Conservation (phyloP, 2,329 filamentous ascomycete genomes). For the Alternaria infectoria region DNA sequence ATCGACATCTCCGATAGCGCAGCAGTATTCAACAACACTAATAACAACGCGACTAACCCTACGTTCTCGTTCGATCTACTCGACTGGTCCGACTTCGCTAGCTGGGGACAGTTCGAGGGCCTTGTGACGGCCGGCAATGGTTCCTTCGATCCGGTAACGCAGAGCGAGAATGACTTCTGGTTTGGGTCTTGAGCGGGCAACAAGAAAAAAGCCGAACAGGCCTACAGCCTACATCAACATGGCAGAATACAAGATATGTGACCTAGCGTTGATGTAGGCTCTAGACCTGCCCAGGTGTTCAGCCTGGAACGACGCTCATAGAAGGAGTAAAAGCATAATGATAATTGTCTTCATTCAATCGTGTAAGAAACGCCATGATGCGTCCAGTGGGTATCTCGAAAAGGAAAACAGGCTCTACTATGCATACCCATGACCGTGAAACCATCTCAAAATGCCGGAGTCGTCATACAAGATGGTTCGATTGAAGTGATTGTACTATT, state of each 20-base stretch:
- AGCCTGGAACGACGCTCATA: not conserved
- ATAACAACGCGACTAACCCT: not conserved
- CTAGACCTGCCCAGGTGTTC: not conserved
- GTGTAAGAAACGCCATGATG: not conserved
- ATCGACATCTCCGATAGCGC: constrained; percentile 35
- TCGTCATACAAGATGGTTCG: not conserved
- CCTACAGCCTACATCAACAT: not conserved
- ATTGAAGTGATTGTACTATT: too few species aligned
- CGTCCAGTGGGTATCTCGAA: not conserved
- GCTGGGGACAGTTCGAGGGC: constrained; percentile 49
- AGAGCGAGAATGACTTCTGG: constrained; percentile 18
- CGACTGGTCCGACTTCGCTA: constrained; percentile 43
- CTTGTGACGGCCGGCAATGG: constrained; percentile 45
- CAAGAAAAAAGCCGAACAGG: not conserved
- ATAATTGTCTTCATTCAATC: not conserved
- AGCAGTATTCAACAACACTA: not conserved
- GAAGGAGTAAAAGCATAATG: not conserved
- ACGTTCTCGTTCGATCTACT: constrained; percentile 27
- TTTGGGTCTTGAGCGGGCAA: not conserved
- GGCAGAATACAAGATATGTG: not conserved
- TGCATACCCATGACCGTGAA: not conserved
- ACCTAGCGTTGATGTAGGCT: not conserved
- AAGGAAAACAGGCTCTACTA: not conserved
- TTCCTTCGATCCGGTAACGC: constrained; percentile 38
- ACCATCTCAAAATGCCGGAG: not conserved